Evolutionary conservation across 176 grass and related monocot species (phyloP).

Genomic region (Lolium perenne): DNA sequence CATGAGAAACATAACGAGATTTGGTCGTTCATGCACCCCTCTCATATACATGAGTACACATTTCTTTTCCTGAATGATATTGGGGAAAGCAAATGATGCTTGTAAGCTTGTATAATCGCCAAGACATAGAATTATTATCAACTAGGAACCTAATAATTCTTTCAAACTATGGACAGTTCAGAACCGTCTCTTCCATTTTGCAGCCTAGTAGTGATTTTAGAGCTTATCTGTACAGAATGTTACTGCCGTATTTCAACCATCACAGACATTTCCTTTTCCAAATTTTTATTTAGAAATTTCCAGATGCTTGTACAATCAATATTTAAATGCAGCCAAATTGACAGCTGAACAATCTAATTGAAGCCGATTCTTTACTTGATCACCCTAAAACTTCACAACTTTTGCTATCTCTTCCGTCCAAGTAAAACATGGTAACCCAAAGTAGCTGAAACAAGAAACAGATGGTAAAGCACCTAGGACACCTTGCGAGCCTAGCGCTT

Average conservation of each 20-base stretch:
- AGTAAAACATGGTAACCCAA: not conserved
- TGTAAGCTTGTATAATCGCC: no score
- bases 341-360: conserved; percentile 31
- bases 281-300: not conserved
- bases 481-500: conserved; percentile 37
- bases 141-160: not conserved
- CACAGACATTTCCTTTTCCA: not conserved
- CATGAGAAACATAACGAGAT: not conserved
- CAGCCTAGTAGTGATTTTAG: not conserved
- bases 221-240: not conserved
- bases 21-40: not conserved
- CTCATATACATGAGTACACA: no score
- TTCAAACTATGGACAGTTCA: not conserved
- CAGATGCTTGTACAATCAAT: not conserved
- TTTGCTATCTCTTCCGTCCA: conserved; percentile 10
- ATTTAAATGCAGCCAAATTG: not conserved
- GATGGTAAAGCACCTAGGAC: not conserved
- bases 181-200: not conserved
- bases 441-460: conserved; percentile 38
- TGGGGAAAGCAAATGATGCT: not conserved
- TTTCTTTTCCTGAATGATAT: no score
- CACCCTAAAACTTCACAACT: not conserved
- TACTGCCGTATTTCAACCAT: not conserved
- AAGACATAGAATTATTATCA: no score
- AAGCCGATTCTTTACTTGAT: conserved; percentile 24